phyloP scores from a whole-genome alignment of 2,329 filamentous ascomycete species.

The Pseudogymnoascus sp. region DNA sequence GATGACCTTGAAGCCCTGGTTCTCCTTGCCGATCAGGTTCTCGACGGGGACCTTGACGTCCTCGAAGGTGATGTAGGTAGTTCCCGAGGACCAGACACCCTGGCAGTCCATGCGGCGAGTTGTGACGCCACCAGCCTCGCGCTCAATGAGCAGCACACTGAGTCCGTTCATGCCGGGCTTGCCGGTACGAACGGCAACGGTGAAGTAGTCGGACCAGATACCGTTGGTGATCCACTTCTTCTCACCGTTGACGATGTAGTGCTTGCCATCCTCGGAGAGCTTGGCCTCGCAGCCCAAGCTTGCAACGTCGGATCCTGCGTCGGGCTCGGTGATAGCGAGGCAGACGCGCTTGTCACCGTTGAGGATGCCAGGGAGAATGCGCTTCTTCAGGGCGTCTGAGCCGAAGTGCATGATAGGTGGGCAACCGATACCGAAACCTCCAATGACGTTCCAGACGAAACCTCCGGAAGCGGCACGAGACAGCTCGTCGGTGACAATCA shows the following conservation, averaged over 20 bases:
- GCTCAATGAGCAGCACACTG: slow-evolving; percentile 85
- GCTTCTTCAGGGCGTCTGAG: slow-evolving; percentile 67
- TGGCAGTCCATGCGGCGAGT: slow-evolving; percentile 98
- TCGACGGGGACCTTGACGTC: slow-evolving; percentile 99
- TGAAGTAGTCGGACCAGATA: slow-evolving; percentile 96
- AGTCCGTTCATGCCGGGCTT: slow-evolving; percentile 88
- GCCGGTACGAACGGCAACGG: slow-evolving; percentile 86
- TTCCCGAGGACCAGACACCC: slow-evolving; percentile 91
- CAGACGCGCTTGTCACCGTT: slow-evolving; percentile 95
- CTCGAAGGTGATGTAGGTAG: slow-evolving; percentile 96
- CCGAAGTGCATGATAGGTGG: slow-evolving; percentile 91
- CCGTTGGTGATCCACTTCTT: slow-evolving; percentile 99
- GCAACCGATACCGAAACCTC: slow-evolving; percentile 92
- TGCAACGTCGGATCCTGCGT: slow-evolving; percentile 90
- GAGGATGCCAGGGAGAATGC: slow-evolving; percentile 82
- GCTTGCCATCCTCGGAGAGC: slow-evolving; percentile 89
- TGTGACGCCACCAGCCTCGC: slow-evolving; percentile 72
- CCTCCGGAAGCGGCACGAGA: slow-evolving; percentile 84
- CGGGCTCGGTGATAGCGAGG: slow-evolving; percentile 92
- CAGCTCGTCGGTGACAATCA: slow-evolving; percentile 90
- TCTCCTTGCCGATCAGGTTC: slow-evolving; percentile 95
- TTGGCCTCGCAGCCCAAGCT: slow-evolving; percentile 95
- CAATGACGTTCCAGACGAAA: slow-evolving; percentile 93
- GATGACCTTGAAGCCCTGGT: slow-evolving; percentile 97
- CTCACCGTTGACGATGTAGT: slow-evolving; percentile 98